Evolutionary conservation across 2,329 filamentous ascomycete genomes (phyloP), one percentile per base, ranked within the genome.

Genomic region (Rhexocercosporidium sp.): DNA sequence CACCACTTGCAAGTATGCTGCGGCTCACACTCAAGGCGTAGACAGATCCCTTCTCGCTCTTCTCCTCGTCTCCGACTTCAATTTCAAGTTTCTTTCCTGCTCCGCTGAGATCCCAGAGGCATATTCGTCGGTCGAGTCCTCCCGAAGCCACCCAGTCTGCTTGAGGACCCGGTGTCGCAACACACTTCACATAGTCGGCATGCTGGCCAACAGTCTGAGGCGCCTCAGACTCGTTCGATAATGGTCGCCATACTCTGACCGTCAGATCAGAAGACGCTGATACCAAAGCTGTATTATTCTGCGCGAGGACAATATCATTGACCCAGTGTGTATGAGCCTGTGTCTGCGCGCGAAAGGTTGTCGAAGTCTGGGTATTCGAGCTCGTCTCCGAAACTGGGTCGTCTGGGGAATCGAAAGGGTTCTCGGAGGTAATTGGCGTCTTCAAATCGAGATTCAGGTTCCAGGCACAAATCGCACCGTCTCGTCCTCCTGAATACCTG

Each of bases 401-500:
- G 37, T 77, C 74, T 39, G 75, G 70, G 18, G 74, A 75, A 46
- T 73, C 74, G 64, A 78, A 78, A 20, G 75, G 74, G 47, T 77
- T 73, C 20, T 75, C 73, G 20, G 64, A 37, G 5, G 65, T 64
- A 46, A 64, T 64, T 53, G 67, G 64, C 34, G 60, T 66, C 53
- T 82, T 82, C 70, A 92, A 83, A 77, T 93, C 86, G 76, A 92
- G 87, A 75, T 93, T 88, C 62, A 97, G 83, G 79, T 98, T 90
- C 96, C 96, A 99, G 69, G 95, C 93, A 82, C 96, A 99, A 73
- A 99, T 91, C 60, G 96, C 92, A 74, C 96, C 96, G 80, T 99
- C 96, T 77, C 96, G 91, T 68, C 96, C 96, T 72, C 93, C 96
- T 54, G 96, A 97, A 82, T 98, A 99, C 75, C 94, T 97, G 73